Evolutionary conservation across 148 eudicot species (phyloP).

Genomic region (Polygonum aviculare): DNA sequence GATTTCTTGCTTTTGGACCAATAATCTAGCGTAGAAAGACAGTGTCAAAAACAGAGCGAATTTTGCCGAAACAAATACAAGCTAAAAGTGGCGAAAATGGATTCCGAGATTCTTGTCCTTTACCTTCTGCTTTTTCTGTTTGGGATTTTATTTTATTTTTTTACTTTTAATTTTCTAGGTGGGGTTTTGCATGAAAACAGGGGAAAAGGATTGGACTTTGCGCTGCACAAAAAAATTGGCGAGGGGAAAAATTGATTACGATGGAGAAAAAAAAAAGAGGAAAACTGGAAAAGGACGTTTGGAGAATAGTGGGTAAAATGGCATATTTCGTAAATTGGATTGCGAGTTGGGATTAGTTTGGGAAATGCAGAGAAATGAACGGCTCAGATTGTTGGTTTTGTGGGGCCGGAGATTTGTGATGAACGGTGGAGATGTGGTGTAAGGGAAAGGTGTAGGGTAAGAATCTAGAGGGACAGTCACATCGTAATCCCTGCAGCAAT

Average conservation of each 20-base stretch:
- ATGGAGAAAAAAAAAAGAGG: background rate
- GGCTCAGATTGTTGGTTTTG: background rate
- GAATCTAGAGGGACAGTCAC: background rate
- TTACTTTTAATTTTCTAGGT: background rate
- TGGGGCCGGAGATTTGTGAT: background rate
- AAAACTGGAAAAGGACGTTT: background rate
- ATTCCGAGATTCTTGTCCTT: slow-evolving; percentile 11
- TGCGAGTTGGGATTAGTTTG: background rate
- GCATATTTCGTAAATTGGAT: background rate
- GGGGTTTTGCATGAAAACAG: background rate
- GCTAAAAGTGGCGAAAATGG: slow-evolving; percentile 7
- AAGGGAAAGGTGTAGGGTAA: background rate
- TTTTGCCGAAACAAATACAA: background rate
- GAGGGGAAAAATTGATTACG: background rate
- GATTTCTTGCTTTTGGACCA: background rate
- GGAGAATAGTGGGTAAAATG: background rate
- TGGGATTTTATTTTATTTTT: background rate
- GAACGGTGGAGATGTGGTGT: background rate
- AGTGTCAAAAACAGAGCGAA: slow-evolving; percentile 2
- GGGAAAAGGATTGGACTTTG: slow-evolving; percentile 4
- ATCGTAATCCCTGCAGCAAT: background rate
- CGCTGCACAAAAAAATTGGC: background rate
- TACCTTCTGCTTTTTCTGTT: slow-evolving; percentile 7
- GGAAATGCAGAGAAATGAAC: background rate
- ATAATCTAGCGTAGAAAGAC: background rate